Evolutionary conservation across 2,329 filamentous ascomycete genomes (phyloP).

Genomic region (Stachybotrys chlorohalonatus): DNA sequence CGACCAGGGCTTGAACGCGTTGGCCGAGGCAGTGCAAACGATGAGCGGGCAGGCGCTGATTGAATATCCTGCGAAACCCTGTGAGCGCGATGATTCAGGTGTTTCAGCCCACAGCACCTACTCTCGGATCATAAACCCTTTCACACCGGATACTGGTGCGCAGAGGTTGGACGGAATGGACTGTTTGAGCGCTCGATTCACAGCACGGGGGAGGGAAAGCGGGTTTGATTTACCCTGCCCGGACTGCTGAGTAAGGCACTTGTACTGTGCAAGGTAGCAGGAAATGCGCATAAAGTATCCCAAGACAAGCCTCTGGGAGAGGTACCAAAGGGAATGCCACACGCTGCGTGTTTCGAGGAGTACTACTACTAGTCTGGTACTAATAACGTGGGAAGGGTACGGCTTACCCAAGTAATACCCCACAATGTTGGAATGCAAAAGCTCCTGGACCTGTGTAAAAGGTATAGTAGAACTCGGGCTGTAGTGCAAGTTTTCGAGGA

Average conservation of each 20-base stretch:
- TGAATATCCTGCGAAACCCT: background rate
- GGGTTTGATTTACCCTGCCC: too few relatives aligned
- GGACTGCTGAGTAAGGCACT: background rate
- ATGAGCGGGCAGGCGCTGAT: background rate
- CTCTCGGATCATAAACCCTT: background rate
- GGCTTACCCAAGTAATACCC: background rate
- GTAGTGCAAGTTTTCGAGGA: too few relatives aligned
- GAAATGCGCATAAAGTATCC: background rate
- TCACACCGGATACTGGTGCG: background rate
- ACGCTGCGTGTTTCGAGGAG: background rate
- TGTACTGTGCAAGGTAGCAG: background rate
- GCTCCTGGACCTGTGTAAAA: too few relatives aligned
- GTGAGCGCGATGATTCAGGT: background rate
- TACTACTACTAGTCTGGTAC: background rate
- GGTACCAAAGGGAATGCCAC: background rate
- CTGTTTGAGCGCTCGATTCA: background rate
- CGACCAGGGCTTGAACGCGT: background rate
- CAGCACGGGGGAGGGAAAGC: too few relatives aligned
- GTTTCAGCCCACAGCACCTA: background rate
- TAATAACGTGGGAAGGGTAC: background rate
- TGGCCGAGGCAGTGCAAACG: background rate
- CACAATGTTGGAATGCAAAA: too few relatives aligned
- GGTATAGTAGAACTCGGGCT: too few relatives aligned
- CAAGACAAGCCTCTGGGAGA: background rate
- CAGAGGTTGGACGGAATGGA: background rate